A percentile compares a stretch with the other conserved stretches of the same genome.
Conservation (phyloP, 148 eudicot genomes). For the Dysphania ambrosioides region DNA sequence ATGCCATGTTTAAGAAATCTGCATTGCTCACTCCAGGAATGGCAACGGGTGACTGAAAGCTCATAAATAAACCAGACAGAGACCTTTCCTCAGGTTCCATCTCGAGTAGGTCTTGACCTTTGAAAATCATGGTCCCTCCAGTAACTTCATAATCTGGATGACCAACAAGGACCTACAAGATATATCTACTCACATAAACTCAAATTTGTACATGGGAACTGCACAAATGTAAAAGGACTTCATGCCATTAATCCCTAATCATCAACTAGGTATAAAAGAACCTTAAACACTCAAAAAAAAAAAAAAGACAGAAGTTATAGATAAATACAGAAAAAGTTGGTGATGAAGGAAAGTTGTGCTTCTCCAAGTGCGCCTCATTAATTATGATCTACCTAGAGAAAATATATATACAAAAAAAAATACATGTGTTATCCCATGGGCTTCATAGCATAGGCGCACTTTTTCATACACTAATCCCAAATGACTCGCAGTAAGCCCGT, state of each 20-base stretch:
- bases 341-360: too few relatives aligned
- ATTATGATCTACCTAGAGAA: too few relatives aligned
- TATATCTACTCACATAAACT: conserved; percentile 5
- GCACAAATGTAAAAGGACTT: background rate
- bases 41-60: conserved; percentile 95
- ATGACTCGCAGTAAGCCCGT: background rate
- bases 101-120: conserved; percentile 88
- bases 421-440: too few relatives aligned
- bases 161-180: conserved; percentile 81
- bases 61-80: conserved; percentile 88
- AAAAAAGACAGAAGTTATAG: background rate
- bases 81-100: conserved; percentile 97
- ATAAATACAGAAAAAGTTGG: background rate
- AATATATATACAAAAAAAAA: too few relatives aligned
- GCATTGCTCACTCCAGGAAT: conserved; percentile 97
- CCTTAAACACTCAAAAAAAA: background rate
- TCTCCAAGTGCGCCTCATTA: too few relatives aligned
- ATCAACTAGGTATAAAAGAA: background rate
- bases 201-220: conserved; percentile 5
- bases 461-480: too few relatives aligned
- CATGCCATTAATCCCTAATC: background rate
- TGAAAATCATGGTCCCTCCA: conserved; percentile 68
- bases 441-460: too few relatives aligned
- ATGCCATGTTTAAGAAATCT: conserved; percentile 91
- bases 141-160: conserved; percentile 98